A percentile compares a stretch with the other conserved stretches of the same genome.
Conservation (phyloP, 805 yeast species). For the Candida easanensis region DNA sequence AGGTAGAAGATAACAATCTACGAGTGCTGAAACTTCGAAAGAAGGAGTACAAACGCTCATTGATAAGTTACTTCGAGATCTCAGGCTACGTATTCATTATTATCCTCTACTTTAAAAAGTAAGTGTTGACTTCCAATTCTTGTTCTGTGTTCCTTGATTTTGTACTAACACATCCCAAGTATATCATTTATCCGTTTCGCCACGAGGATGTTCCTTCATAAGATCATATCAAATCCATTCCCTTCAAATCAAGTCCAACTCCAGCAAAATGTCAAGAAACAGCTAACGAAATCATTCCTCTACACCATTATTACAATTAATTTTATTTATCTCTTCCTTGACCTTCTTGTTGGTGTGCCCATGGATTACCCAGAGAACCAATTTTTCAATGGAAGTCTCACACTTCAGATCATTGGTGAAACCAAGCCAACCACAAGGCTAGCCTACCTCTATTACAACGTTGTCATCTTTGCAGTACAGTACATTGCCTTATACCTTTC, state of each 20-base stretch:
- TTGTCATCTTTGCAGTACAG: conserved; percentile 30
- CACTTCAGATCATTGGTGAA: conserved; percentile 49
- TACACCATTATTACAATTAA: conserved; percentile 26
- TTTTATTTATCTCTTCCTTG: conserved; percentile 30
- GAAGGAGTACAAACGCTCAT: conserved; percentile 15
- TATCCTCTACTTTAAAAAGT: conserved; percentile 25
- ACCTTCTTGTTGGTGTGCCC: conserved; percentile 34
- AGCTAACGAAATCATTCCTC: conserved; percentile 32
- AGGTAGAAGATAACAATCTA: conserved; percentile 17
- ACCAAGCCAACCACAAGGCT: conserved; percentile 27
- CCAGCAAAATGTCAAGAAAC: conserved; percentile 19
- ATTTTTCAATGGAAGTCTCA: conserved; percentile 35
- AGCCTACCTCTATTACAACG: conserved; percentile 31
- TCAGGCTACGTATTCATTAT: conserved; percentile 24
- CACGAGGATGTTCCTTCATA: conserved; percentile 36
- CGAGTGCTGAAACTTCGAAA: conserved; percentile 21
- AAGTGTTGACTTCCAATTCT: conserved; percentile 4
- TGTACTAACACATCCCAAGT: conserved; percentile 14
- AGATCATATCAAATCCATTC: conserved; percentile 40
- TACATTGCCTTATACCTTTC: conserved; percentile 29
- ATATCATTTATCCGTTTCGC: conserved; percentile 28
- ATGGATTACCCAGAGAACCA: not conserved
- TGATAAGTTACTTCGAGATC: conserved; percentile 15
- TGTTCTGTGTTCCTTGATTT: not conserved
- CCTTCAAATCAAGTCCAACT: conserved; percentile 30